Evolutionary conservation across 108 stramenopile species (phyloP).

Genomic region (Asterionellopsis glacialis): DNA sequence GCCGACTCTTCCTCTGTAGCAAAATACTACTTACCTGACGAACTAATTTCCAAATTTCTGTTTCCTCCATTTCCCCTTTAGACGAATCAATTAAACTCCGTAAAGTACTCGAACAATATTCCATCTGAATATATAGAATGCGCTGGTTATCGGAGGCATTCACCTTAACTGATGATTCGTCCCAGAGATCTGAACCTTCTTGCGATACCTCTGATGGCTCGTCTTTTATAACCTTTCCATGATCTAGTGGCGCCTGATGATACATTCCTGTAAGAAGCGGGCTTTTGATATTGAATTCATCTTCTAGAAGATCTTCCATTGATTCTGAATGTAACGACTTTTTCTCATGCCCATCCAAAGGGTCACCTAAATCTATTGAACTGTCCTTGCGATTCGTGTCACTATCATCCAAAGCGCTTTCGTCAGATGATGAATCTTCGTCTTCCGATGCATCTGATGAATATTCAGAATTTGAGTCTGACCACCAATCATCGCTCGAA

Average conservation of each 20-base stretch:
- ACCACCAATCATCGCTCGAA: conserved; percentile 29
- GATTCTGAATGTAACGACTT: conserved; percentile 9
- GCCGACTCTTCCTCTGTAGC: too few species aligned
- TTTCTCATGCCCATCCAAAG: not conserved
- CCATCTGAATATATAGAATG: conserved; percentile 73
- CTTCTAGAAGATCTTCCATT: conserved; percentile 29
- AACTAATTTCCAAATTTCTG: conserved; percentile 62
- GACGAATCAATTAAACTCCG: conserved; percentile 63
- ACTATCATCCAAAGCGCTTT: not conserved
- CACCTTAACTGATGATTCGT: conserved; percentile 46
- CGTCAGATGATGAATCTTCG: not conserved
- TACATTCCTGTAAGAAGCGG: conserved; percentile 25
- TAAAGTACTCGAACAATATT: conserved; percentile 76
- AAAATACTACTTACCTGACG: conserved; percentile 32
- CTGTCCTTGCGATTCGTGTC: not conserved
- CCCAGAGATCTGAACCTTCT: conserved; percentile 22
- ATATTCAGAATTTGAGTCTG: conserved; percentile 11
- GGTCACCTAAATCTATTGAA: not conserved
- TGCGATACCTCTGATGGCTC: not conserved
- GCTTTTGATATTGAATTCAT: conserved; percentile 23
- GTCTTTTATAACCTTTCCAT: not conserved
- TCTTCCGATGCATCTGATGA: not conserved
- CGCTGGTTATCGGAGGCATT: conserved; percentile 18
- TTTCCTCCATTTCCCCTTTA: conserved; percentile 29
- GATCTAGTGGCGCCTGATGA: conserved; percentile 10